These are phyloP conservation scores for Talaromyces sp. DNA, from an alignment of 2,329 filamentous ascomycete species.

Conservation along the genomic window DNA sequence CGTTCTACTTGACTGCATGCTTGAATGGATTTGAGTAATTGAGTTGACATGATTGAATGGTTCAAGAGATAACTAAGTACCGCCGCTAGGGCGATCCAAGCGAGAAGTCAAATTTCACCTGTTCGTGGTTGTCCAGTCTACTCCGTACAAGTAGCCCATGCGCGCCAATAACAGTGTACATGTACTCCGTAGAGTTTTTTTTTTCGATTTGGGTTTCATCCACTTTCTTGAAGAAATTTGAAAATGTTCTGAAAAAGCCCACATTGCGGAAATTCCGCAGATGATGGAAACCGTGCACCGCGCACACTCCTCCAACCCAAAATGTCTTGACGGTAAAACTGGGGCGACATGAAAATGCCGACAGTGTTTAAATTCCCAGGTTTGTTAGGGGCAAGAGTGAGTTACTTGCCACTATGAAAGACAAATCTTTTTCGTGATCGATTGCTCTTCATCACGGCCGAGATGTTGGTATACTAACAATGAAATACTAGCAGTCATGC, in stretches of 20 bases:
- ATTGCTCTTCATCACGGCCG: too few species aligned
- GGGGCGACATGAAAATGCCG: too few species aligned
- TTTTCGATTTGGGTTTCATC: background rate
- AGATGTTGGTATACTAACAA: background rate
- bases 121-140: background rate
- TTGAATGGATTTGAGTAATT: background rate
- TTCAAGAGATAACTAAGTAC: constrained; percentile 1
- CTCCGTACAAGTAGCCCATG: background rate
- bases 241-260: background rate
- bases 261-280: background rate
- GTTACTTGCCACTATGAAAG: too few species aligned
- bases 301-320: background rate
- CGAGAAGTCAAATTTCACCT: background rate
- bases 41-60: constrained; percentile 1
- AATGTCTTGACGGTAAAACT: too few species aligned
- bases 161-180: background rate
- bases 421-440: too few species aligned
- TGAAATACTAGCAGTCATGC: background rate
- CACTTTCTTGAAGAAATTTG: background rate
- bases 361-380: too few species aligned
- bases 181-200: background rate
- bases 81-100: background rate
- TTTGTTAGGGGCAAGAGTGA: too few species aligned
- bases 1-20: background rate
- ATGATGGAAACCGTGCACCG: background rate